phyloP scores from a whole-genome alignment of 331 rosid genomes.

The Rhamnella rubrinervis region DNA sequence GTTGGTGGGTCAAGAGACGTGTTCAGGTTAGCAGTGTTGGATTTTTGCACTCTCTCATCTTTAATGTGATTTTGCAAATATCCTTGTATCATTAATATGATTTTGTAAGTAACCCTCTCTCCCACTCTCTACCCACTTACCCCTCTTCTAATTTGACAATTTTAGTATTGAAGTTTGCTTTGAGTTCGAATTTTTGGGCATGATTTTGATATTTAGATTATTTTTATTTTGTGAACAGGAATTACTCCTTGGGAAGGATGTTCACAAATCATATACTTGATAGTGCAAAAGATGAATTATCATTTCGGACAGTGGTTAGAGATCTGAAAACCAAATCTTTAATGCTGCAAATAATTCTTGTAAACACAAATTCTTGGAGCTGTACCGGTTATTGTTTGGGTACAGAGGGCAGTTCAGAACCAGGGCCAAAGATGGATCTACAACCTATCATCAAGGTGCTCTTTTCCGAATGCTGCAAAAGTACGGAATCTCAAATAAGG shows the following conservation, averaged over 20 bases:
- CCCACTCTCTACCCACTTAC: no score
- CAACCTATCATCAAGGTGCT: slow-evolving; percentile 68
- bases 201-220: slow-evolving; percentile 8
- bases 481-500: slow-evolving; percentile 62
- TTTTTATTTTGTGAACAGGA: slow-evolving; percentile 42
- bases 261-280: slow-evolving; percentile 75
- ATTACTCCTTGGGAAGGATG: slow-evolving; percentile 71
- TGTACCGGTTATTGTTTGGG: slow-evolving; percentile 53
- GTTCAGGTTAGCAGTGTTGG: slow-evolving; percentile 60
- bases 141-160: neutral
- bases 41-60: neutral
- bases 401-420: slow-evolving; percentile 30
- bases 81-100: neutral
- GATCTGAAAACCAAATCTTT: slow-evolving; percentile 66
- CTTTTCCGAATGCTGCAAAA: slow-evolving; percentile 51
- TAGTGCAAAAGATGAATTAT: slow-evolving; percentile 71
- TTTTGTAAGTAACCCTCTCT: neutral
- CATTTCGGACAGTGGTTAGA: slow-evolving; percentile 73
- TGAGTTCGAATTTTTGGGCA: neutral
- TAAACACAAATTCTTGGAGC: slow-evolving; percentile 77
- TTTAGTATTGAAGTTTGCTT: neutral
- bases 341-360: slow-evolving; percentile 62
- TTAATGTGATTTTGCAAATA: neutral
- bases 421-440: slow-evolving; percentile 47
- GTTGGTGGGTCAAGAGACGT: slow-evolving; percentile 52